A percentile compares a stretch with the other conserved stretches of the same genome.
Conservation (phyloP, 192 early-diverging fungal species). For the Linnemannia exigua region DNA sequence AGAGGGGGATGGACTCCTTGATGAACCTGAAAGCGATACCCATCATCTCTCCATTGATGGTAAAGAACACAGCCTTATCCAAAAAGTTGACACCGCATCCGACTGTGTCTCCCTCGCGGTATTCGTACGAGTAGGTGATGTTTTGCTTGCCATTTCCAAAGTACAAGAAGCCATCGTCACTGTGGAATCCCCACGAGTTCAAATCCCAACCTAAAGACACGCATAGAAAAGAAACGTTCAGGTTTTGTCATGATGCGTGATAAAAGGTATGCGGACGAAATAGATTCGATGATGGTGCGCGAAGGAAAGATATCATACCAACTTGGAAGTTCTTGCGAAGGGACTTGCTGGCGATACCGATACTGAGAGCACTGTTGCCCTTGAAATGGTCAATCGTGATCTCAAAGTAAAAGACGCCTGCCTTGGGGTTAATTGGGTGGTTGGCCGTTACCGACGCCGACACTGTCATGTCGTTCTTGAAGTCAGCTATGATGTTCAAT, state of each 20-base stretch:
- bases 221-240: background rate
- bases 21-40: conserved; percentile 49
- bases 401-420: conserved; percentile 51
- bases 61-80: conserved; percentile 41
- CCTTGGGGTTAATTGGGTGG: conserved; percentile 49
- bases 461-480: conserved; percentile 57
- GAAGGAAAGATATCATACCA: conserved; percentile 10
- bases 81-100: conserved; percentile 55
- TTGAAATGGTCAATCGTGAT: conserved; percentile 46
- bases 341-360: conserved; percentile 49
- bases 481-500: conserved; percentile 30
- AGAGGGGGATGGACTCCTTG: conserved; percentile 46
- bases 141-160: conserved; percentile 54
- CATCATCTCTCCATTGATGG: conserved; percentile 42
- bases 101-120: conserved; percentile 33
- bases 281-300: no score
- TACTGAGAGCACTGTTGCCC: conserved; percentile 47
- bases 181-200: conserved; percentile 54
- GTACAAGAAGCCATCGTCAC: conserved; percentile 48
- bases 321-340: conserved; percentile 56
- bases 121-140: conserved; percentile 30
- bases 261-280: background rate
- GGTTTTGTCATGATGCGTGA: background rate
- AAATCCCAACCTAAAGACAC: conserved; percentile 41
- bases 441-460: conserved; percentile 54